Conservation (phyloP, 2,329 filamentous ascomycete genomes). For the Nemania sp. region DNA sequence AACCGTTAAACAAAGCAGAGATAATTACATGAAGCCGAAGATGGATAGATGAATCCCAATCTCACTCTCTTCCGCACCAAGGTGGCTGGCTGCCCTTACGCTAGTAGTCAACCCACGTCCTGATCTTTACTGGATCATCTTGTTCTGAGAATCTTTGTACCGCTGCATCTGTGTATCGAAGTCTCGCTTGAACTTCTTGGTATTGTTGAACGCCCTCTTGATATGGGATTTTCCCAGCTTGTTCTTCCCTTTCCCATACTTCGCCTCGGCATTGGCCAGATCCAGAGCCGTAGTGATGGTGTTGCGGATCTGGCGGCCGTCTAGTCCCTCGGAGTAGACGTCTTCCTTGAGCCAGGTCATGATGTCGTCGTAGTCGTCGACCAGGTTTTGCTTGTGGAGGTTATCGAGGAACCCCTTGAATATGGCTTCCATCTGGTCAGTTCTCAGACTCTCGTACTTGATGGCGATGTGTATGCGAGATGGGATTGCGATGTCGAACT, state of each 20-base stretch:
- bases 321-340: constrained; percentile 5
- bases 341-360: constrained; percentile 10
- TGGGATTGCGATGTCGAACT: constrained; percentile 3
- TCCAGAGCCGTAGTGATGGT: neutral
- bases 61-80: too few relatives aligned
- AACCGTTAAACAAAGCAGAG: too few relatives aligned
- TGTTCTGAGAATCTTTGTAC: constrained; percentile 7
- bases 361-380: constrained; percentile 3
- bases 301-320: constrained; percentile 6
- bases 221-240: constrained; percentile 1
- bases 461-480: constrained; percentile 9
- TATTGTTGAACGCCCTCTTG: constrained; percentile 8
- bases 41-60: too few relatives aligned
- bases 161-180: constrained; percentile 9
- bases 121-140: constrained; percentile 9
- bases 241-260: neutral
- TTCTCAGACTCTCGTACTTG: neutral
- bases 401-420: constrained; percentile 3
- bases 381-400: neutral
- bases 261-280: constrained; percentile 2
- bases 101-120: too few relatives aligned
- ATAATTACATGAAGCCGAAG: too few relatives aligned
- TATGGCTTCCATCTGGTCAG: constrained; percentile 1
- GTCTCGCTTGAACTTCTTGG: constrained; percentile 13
- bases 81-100: too few relatives aligned